Evolutionary conservation across 176 grass and related monocot genomes (phyloP).

Genomic region (Dactylis glomerata): DNA sequence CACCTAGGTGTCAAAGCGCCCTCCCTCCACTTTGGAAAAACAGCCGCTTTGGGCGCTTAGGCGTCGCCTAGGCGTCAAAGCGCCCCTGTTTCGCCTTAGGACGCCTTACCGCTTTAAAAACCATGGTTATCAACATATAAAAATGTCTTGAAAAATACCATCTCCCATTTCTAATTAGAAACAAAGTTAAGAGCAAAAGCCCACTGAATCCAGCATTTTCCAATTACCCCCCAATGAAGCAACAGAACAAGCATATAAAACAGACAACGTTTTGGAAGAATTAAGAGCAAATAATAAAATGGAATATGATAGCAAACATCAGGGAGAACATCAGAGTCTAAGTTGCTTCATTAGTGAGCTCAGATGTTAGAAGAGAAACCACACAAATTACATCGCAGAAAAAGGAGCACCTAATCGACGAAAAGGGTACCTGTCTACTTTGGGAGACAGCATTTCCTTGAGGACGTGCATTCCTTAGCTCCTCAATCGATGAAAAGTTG

Average conservation of each 20-base stretch:
- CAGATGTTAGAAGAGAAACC: neutral
- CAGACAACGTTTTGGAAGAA: neutral
- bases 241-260: neutral
- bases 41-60: no score
- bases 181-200: neutral
- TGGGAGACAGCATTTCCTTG: constrained; percentile 60
- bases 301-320: neutral
- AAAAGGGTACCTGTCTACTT: constrained; percentile 57
- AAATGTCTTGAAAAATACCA: no score
- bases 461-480: constrained; percentile 39
- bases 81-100: no score
- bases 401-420: neutral
- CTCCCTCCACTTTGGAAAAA: no score
- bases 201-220: neutral
- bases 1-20: no score
- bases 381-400: neutral
- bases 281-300: constrained; percentile 17
- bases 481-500: constrained; percentile 64
- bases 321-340: neutral
- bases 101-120: no score
- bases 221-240: neutral
- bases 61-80: no score
- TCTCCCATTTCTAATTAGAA: no score
- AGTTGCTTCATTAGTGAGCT: constrained; percentile 8
- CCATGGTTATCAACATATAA: neutral